A percentile compares a stretch with the other conserved stretches of the same genome.
phyloP scores from a whole-genome alignment of 2,329 filamentous ascomycete species.

The Dryadomyces quercivorus region DNA sequence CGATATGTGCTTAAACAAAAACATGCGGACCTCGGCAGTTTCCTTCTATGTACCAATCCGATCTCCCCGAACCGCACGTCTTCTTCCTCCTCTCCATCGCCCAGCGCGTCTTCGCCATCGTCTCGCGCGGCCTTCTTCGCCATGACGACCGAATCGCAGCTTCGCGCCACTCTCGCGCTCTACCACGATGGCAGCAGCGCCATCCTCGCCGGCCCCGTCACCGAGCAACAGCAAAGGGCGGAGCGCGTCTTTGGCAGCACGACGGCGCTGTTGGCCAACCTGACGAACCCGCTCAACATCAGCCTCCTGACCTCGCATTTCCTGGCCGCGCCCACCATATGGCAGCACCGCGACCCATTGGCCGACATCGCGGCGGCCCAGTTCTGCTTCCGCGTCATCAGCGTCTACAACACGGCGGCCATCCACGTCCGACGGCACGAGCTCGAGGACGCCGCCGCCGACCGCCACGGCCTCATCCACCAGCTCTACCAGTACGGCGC shows the following conservation, averaged over 20 bases:
- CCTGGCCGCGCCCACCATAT: conserved; percentile 59
- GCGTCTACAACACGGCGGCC: conserved; percentile 59
- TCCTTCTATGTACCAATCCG: background rate
- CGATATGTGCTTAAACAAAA: too few relatives aligned
- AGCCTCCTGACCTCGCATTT: conserved; percentile 61
- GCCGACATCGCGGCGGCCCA: conserved; percentile 33
- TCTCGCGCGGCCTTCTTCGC: background rate
- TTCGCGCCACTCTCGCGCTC: conserved; percentile 52
- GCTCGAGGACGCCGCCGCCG: conserved; percentile 25
- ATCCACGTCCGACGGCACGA: conserved; percentile 39
- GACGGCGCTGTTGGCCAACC: conserved; percentile 52
- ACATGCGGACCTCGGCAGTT: background rate
- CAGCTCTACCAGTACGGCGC: conserved; percentile 1
- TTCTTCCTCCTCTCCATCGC: background rate
- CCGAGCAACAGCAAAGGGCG: conserved; percentile 23
- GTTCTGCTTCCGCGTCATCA: conserved; percentile 53
- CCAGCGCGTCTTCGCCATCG: background rate
- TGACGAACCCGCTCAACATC: conserved; percentile 65
- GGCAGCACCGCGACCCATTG: conserved; percentile 24
- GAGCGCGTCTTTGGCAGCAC: conserved; percentile 54
- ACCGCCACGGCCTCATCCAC: conserved; percentile 10
- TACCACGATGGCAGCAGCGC: conserved; percentile 32
- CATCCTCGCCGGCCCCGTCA: conserved; percentile 6
- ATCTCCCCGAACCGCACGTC: background rate
- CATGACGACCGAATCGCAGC: conserved; percentile 56